These are phyloP conservation scores for Wickerhamomyces alni DNA, from an alignment of 805 yeast species.

Conservation along the genomic window DNA sequence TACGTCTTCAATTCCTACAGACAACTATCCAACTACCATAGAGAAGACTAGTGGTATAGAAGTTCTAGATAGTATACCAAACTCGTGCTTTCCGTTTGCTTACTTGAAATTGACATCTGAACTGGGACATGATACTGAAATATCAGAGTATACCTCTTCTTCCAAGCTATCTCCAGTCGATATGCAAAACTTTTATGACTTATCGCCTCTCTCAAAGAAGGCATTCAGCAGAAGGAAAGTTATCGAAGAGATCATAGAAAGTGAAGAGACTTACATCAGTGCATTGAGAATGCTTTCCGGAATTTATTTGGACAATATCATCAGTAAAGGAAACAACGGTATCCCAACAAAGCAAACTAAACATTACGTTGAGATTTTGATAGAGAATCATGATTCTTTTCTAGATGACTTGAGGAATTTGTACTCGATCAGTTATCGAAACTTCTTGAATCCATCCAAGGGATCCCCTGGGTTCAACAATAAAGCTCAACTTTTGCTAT, in stretches of 20 bases:
- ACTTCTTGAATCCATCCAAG: background rate
- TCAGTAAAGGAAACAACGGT: slow-evolving; percentile 24
- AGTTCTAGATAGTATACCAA: slow-evolving; percentile 7
- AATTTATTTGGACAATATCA: slow-evolving; percentile 37
- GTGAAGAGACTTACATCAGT: slow-evolving; percentile 42
- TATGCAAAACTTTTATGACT: slow-evolving; percentile 3
- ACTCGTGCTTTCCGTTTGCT: slow-evolving; percentile 8
- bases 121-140: background rate
- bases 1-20: background rate
- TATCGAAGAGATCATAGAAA: slow-evolving; percentile 42
- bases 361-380: slow-evolving; percentile 25
- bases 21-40: background rate
- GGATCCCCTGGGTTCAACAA: background rate
- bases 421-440: slow-evolving; percentile 3
- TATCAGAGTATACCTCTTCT: slow-evolving; percentile 12
- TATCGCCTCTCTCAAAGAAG: slow-evolving; percentile 14
- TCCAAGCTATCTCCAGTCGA: slow-evolving; percentile 16
- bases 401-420: slow-evolving; percentile 20
- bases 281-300: slow-evolving; percentile 37
- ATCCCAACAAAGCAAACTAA: slow-evolving; percentile 30
- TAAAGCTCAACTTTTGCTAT: slow-evolving; percentile 1
- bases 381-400: slow-evolving; percentile 27
- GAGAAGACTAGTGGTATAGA: background rate
- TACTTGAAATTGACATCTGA: slow-evolving; percentile 7
- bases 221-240: slow-evolving; percentile 21